These are phyloP conservation scores for Entomortierella parvispora DNA, from an alignment of 192 early-diverging fungal genomes.

Conservation along the genomic window DNA sequence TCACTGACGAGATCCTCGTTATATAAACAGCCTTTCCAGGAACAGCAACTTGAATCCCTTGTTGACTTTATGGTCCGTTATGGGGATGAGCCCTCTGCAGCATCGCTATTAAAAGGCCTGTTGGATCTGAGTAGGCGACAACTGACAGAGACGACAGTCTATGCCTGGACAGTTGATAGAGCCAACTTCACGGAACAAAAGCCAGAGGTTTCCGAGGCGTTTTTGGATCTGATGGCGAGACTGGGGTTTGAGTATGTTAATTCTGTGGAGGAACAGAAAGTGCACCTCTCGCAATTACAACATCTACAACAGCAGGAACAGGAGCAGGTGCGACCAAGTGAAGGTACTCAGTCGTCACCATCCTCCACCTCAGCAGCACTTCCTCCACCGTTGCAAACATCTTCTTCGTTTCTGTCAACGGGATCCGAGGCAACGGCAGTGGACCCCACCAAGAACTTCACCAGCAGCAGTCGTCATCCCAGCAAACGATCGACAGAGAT, in stretches of 20 bases:
- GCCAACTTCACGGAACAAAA: slow-evolving; percentile 49
- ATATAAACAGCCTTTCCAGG: slow-evolving; percentile 29
- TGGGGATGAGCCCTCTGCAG: slow-evolving; percentile 34
- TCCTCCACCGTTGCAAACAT: not conserved
- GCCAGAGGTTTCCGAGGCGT: slow-evolving; percentile 28
- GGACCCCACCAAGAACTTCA: not conserved
- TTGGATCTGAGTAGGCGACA: slow-evolving; percentile 28
- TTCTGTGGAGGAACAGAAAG: not conserved
- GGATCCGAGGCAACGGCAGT: slow-evolving; percentile 15
- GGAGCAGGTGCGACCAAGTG: not conserved
- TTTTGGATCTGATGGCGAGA: slow-evolving; percentile 33
- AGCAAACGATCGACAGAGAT: slow-evolving; percentile 18
- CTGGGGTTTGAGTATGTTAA: slow-evolving; percentile 23
- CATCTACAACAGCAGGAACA: no score
- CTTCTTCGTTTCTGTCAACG: not conserved
- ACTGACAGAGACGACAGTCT: slow-evolving; percentile 13
- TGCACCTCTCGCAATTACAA: no score
- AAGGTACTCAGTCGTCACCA: no score
- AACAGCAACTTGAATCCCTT: slow-evolving; percentile 31
- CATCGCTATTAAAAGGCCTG: slow-evolving; percentile 31
- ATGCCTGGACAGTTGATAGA: slow-evolving; percentile 36
- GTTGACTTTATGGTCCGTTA: slow-evolving; percentile 29
- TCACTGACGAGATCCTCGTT: not conserved
- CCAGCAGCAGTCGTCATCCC: not conserved
- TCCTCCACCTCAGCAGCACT: not conserved